These are phyloP conservation scores for Hanseniaspora valbyensis DNA, from an alignment of 805 yeast species.

Conservation along the genomic window DNA sequence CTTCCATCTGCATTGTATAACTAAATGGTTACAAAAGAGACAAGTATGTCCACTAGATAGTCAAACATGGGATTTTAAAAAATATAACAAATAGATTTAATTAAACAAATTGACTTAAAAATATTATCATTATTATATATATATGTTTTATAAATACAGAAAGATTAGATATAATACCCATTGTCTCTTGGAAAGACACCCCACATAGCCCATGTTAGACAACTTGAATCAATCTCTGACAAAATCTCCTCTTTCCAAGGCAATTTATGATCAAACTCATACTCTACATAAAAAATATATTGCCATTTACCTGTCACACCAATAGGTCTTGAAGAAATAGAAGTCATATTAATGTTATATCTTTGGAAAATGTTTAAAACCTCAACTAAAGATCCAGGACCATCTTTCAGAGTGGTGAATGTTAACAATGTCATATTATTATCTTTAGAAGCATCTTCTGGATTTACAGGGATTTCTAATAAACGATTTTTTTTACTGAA, in stretches of 20 bases:
- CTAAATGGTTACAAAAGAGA: constrained; percentile 89
- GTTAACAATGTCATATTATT: constrained; percentile 43
- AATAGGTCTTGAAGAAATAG: constrained; percentile 72
- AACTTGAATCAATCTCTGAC: constrained; percentile 33
- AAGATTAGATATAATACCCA: constrained; percentile 27
- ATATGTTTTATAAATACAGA: constrained; percentile 1
- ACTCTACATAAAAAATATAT: constrained; percentile 71
- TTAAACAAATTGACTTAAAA: neutral
- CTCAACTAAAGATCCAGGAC: constrained; percentile 64
- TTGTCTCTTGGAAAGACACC: constrained; percentile 46
- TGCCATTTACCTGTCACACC: constrained; percentile 45
- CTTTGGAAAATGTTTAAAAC: constrained; percentile 49
- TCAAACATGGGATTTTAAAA: constrained; percentile 71
- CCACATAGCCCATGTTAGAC: constrained; percentile 44
- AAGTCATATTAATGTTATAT: constrained; percentile 50
- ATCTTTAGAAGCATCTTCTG: neutral
- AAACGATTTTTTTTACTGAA: constrained; percentile 28
- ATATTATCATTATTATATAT: no score
- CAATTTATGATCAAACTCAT: constrained; percentile 27
- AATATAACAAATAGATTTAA: constrained; percentile 50
- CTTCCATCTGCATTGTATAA: constrained; percentile 95
- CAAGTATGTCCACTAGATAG: constrained; percentile 95
- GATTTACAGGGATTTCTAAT: neutral
- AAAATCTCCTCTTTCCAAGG: constrained; percentile 29
- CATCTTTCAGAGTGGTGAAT: constrained; percentile 52